These are phyloP conservation scores for Colletotrichum sp. DNA, from an alignment of 2,329 filamentous ascomycete genomes.

Conservation along the genomic window DNA sequence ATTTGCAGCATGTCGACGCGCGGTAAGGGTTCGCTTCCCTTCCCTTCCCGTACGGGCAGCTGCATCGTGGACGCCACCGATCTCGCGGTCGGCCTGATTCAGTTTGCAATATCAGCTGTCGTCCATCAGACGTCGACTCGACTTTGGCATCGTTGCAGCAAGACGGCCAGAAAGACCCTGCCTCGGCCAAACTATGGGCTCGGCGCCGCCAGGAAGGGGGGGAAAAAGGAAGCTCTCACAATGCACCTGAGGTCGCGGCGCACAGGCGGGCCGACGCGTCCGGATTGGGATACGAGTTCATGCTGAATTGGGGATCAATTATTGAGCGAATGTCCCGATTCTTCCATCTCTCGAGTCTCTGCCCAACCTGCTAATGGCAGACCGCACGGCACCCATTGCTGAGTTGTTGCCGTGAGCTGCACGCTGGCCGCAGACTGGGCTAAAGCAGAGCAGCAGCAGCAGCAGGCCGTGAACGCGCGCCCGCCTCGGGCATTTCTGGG, in stretches of 20 bases:
- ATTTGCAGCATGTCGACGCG: background rate
- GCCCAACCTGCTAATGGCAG: background rate
- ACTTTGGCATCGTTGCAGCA: background rate
- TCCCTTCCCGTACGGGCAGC: background rate
- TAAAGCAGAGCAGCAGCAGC: background rate
- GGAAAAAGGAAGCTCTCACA: conserved; percentile 9
- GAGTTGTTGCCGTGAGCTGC: background rate
- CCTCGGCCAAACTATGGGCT: background rate
- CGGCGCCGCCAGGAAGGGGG: background rate
- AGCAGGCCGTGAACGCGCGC: background rate
- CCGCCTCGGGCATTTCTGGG: conserved; percentile 13
- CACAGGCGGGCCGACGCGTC: background rate
- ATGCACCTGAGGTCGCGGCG: background rate
- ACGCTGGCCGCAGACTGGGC: background rate
- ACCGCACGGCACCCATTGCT: background rate
- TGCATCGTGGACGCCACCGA: conserved; percentile 7
- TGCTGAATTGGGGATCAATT: background rate
- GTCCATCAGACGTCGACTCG: background rate
- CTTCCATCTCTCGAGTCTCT: background rate
- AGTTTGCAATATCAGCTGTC: background rate
- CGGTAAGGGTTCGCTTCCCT: background rate
- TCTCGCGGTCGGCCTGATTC: conserved; percentile 3
- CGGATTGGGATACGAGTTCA: conserved; percentile 1
- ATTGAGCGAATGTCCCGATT: background rate
- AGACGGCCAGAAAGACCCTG: background rate